A percentile compares a stretch with the other conserved stretches of the same genome.
phyloP scores from a whole-genome alignment of 1,139 yeast genomes.

The Candida sanyaensis region DNA sequence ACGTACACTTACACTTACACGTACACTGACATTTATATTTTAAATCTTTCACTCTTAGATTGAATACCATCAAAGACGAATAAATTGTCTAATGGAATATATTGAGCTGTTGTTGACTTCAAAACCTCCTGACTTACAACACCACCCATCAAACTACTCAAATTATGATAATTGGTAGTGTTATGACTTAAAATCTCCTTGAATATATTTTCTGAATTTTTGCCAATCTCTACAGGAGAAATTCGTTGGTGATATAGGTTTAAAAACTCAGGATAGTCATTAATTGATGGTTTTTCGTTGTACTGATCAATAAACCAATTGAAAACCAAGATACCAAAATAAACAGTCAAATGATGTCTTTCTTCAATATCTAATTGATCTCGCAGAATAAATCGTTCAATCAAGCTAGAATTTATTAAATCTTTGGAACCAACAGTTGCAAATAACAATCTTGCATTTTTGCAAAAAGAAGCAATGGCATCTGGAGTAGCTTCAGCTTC shows the following conservation, averaged over 20 bases:
- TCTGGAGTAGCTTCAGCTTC: conserved; percentile 32
- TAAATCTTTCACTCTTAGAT: conserved; percentile 54
- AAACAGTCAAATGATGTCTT: conserved; percentile 26
- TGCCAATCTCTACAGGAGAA: conserved; percentile 10
- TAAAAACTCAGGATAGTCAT: conserved; percentile 24
- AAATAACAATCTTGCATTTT: conserved; percentile 47
- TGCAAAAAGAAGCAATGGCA: conserved; percentile 55
- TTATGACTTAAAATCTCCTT: conserved; percentile 33
- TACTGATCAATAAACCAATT: conserved; percentile 22
- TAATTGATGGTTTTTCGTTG: conserved; percentile 19
- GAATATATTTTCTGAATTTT: conserved; percentile 22
- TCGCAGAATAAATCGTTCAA: conserved; percentile 15
- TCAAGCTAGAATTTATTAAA: conserved; percentile 16
- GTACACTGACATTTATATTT: conserved; percentile 22
- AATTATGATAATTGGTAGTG: conserved; percentile 34
- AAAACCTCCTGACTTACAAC: conserved; percentile 75
- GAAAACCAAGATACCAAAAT: conserved; percentile 37
- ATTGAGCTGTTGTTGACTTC: conserved; percentile 68
- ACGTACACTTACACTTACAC: too few relatives aligned
- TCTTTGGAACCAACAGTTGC: conserved; percentile 38
- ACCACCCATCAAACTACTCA: conserved; percentile 65
- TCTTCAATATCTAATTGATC: conserved; percentile 19
- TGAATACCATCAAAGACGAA: conserved; percentile 68
- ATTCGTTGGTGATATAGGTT: conserved; percentile 17
- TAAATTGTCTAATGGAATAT: conserved; percentile 67